These are phyloP conservation scores for Clitopilus hobsonii DNA, from an alignment of 768 basidiomycete genomes.

Conservation along the genomic window DNA sequence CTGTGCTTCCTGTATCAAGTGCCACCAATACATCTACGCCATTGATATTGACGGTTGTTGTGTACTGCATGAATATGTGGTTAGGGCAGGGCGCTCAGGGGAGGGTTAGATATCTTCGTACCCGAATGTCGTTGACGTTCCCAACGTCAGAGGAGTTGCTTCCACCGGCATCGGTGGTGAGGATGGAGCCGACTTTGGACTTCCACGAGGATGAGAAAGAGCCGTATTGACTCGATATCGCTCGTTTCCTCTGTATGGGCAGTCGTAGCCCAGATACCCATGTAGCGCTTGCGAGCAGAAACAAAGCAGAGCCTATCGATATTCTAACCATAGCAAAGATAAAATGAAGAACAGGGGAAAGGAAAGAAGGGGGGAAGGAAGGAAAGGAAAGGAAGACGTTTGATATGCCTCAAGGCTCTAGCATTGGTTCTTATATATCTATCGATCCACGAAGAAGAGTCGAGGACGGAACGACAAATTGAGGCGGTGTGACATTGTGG, in stretches of 20 bases:
- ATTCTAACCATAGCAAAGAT: neutral
- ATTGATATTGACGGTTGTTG: slow-evolving; percentile 24
- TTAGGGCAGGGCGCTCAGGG: neutral
- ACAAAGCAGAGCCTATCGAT: neutral
- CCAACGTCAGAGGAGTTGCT: slow-evolving; percentile 3
- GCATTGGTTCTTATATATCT: neutral
- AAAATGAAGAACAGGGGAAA: neutral
- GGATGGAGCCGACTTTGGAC: neutral
- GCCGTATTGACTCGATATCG: neutral
- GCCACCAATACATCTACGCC: slow-evolving; percentile 17
- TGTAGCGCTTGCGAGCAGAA: neutral
- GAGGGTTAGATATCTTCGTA: neutral
- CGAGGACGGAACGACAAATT: neutral
- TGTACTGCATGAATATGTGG: slow-evolving; percentile 16
- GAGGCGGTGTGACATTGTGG: neutral
- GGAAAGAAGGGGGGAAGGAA: neutral
- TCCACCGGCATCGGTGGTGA: neutral
- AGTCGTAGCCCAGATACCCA: neutral
- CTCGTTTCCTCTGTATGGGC: neutral
- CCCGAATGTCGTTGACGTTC: slow-evolving; percentile 9
- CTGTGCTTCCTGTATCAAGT: slow-evolving; percentile 35
- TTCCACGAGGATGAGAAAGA: neutral
- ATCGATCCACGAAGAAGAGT: neutral
- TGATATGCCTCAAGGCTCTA: neutral
- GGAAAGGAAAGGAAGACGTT: neutral